phyloP scores from a whole-genome alignment of 2,329 filamentous ascomycete genomes.

The Tothia fuscella region DNA sequence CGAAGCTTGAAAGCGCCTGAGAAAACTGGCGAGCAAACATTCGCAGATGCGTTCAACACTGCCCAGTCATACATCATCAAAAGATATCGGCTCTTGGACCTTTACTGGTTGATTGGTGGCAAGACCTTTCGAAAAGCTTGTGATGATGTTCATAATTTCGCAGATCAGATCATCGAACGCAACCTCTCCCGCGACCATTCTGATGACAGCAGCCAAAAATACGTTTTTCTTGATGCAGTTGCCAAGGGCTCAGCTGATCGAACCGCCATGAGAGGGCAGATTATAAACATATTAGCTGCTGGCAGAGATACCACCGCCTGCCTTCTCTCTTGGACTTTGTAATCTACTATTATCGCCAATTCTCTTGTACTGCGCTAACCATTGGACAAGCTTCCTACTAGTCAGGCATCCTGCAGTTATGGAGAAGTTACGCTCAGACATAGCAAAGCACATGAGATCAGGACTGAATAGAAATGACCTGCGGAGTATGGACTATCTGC shows the following conservation, averaged over 20 bases:
- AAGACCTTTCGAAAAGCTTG: conserved; percentile 52
- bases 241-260: conserved; percentile 61
- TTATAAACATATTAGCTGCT: conserved; percentile 70
- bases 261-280: conserved; percentile 67
- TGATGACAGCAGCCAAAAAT: conserved; percentile 56
- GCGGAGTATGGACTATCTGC: conserved; percentile 81
- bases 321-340: conserved; percentile 70
- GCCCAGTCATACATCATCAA: conserved; percentile 56
- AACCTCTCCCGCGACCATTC: conserved; percentile 59
- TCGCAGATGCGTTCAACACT: conserved; percentile 68
- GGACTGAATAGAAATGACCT: conserved; percentile 49
- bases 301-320: conserved; percentile 79
- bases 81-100: conserved; percentile 45
- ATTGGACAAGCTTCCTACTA: conserved; percentile 36
- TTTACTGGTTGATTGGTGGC: conserved; percentile 51
- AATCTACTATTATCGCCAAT: conserved; percentile 22
- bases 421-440: conserved; percentile 59
- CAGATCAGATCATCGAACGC: conserved; percentile 65
- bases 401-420: conserved; percentile 58
- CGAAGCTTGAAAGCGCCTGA: conserved; percentile 44
- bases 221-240: conserved; percentile 80
- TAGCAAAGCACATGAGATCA: conserved; percentile 34
- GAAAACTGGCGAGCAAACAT: conserved; percentile 39
- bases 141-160: conserved; percentile 59
- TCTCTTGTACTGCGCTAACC: background rate